phyloP scores from a whole-genome alignment of 495 filamentous ascomycete species.

The Hyaloscypha bicolor region DNA sequence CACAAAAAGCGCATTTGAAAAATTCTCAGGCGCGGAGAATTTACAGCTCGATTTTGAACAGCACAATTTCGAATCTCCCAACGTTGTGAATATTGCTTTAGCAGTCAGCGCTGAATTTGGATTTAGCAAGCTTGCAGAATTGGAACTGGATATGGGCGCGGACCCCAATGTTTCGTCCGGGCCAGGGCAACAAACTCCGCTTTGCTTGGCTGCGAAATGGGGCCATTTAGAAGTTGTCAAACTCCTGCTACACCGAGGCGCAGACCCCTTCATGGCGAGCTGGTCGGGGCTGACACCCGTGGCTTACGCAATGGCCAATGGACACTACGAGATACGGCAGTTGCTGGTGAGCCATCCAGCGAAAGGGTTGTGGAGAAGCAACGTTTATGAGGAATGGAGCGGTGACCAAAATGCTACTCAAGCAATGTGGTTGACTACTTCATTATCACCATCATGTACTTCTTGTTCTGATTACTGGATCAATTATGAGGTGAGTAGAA shows the following conservation, averaged over 20 bases:
- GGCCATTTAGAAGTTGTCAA: neutral
- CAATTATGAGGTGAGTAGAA: neutral
- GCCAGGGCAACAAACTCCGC: neutral
- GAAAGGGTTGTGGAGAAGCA: neutral
- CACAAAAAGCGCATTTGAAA: neutral
- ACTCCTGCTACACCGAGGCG: conserved; percentile 2
- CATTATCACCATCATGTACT: neutral
- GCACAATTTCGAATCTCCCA: neutral
- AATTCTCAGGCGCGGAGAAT: neutral
- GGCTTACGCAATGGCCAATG: neutral
- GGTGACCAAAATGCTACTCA: neutral
- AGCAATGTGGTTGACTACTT: neutral
- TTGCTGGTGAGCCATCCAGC: neutral
- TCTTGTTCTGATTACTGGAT: neutral
- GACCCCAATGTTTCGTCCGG: neutral
- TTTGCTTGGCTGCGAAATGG: neutral
- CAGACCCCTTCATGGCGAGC: neutral
- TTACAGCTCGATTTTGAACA: neutral
- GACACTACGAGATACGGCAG: neutral
- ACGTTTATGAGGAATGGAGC: neutral
- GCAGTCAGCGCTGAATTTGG: conserved; percentile 4
- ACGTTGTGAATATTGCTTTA: neutral
- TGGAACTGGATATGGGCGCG: conserved; percentile 10
- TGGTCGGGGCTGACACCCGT: neutral
- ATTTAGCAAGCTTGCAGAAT: conserved; percentile 1